Conservation (phyloP, 2,329 filamentous ascomycete genomes). For the Dryadomyces quercus-mongolicae region DNA sequence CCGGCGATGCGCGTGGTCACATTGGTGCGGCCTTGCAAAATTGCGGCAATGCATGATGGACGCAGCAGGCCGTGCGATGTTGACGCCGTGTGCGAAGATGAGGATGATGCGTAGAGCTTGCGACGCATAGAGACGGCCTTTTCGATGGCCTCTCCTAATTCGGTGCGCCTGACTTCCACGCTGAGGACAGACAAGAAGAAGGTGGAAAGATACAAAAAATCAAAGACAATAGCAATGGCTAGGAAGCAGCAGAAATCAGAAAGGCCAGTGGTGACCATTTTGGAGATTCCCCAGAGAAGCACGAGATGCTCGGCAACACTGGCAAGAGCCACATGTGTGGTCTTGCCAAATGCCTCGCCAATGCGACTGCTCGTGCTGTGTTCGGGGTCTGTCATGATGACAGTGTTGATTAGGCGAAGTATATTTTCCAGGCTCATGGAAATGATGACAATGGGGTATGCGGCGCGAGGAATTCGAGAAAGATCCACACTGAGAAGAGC, state of each 20-base stretch:
- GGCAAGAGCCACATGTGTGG: conserved; percentile 56
- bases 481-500: conserved; percentile 64
- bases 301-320: conserved; percentile 57
- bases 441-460: conserved; percentile 66
- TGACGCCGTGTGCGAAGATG: background rate
- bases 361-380: conserved; percentile 58
- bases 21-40: conserved; percentile 53
- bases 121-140: conserved; percentile 36
- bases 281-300: conserved; percentile 54
- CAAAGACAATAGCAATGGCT: conserved; percentile 61
- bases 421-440: conserved; percentile 70
- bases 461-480: conserved; percentile 59
- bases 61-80: conserved; percentile 12
- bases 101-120: background rate
- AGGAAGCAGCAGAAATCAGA: conserved; percentile 67
- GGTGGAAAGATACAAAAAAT: conserved; percentile 67
- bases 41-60: conserved; percentile 45
- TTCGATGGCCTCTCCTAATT: conserved; percentile 60
- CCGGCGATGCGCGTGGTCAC: conserved; percentile 65
- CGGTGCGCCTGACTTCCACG: conserved; percentile 64
- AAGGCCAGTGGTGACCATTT: conserved; percentile 49
- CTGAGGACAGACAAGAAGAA: conserved; percentile 72
- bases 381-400: conserved; percentile 58
- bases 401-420: conserved; percentile 65
- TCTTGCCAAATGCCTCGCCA: conserved; percentile 61